Base-by-base conservation (phyloP, 768 basidiomycete genomes). In the Lyophyllum semitale region DNA sequence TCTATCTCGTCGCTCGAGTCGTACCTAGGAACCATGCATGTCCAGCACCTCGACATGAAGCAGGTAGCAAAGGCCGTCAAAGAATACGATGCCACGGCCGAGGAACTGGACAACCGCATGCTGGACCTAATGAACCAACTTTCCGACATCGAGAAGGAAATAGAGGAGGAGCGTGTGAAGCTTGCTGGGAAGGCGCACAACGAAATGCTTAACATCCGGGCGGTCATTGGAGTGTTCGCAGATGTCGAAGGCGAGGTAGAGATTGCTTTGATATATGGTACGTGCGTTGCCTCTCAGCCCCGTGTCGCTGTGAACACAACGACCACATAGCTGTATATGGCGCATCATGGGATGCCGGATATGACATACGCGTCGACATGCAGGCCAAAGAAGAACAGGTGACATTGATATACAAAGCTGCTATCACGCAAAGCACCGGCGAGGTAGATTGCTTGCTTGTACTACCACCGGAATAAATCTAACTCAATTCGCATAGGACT, bases 401-500 rank as follows among this genome's bases (percentile, higher is more conserved):
- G 8, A 35, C 33, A 3, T 13, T 35, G 33, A 15, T 35, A 7
- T 35, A 35, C 33, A 35, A 35, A 15, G 33, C 33, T 3, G 7
- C 33, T 4, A 35, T 35, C 4, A 9, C 33, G 13, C 33, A 35
- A 35, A 35, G 33, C 13, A 35, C 33, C 4, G 33, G 33, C 13
- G 33, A 35, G 33, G 33, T 35, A 15, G 8, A 13, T 35, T 7
- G 11, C 29, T 11, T 11, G 11, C 5, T 30, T 30, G 29, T 30
- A 30, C 29, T 30, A 11, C 11, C 29, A 30, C 29, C 6, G 29
- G n/a, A n/a, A n/a, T n/a, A n/a, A 30, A 30, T 30, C 11, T 5
- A 11, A 17, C 29, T 38, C 25, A 1, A 33, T 26, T 38, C n/a
- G 18, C 46, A 13, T 54, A 75, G 75, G 58, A 67, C 8, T 79